Percentiles rank a stretch among this genome's conserved stretches.
These are phyloP conservation scores for Eucalyptus tenuipes DNA, from an alignment of 345 rosid species.

Conservation along the genomic window DNA sequence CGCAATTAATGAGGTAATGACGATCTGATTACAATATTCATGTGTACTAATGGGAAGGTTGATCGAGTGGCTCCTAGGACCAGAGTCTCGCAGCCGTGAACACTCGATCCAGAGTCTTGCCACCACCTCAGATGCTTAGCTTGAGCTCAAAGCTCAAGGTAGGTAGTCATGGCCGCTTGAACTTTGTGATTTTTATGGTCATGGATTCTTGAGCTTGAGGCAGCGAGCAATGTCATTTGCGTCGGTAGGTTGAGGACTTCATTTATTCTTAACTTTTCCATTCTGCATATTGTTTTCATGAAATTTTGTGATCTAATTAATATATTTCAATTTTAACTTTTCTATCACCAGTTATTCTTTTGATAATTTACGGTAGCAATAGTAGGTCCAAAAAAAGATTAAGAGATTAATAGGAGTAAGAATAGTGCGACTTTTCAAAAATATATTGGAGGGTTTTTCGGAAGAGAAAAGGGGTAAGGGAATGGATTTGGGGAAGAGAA, in stretches of 20 bases:
- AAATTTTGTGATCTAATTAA: background rate
- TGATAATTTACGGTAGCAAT: rapidly evolving
- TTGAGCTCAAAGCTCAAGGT: background rate
- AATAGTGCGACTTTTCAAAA: background rate
- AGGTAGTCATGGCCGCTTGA: background rate
- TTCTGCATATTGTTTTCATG: background rate
- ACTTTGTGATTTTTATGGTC: background rate
- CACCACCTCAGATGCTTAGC: rapidly evolving
- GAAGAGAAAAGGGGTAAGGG: rapidly evolving
- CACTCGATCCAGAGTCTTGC: background rate
- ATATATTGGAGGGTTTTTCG: background rate
- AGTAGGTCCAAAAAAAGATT: background rate
- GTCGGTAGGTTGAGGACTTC: rapidly evolving
- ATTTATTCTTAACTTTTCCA: background rate
- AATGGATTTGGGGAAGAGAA: background rate
- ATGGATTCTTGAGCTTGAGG: background rate
- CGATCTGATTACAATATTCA: background rate
- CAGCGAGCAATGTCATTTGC: background rate
- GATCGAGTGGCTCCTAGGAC: background rate
- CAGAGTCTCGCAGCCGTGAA: background rate
- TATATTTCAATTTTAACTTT: background rate
- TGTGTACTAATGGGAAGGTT: background rate
- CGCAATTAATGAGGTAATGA: background rate
- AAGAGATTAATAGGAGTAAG: background rate
- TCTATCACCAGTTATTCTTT: background rate